Conservation (phyloP, 805 yeast genomes). For the Ogataea pignaliae region DNA sequence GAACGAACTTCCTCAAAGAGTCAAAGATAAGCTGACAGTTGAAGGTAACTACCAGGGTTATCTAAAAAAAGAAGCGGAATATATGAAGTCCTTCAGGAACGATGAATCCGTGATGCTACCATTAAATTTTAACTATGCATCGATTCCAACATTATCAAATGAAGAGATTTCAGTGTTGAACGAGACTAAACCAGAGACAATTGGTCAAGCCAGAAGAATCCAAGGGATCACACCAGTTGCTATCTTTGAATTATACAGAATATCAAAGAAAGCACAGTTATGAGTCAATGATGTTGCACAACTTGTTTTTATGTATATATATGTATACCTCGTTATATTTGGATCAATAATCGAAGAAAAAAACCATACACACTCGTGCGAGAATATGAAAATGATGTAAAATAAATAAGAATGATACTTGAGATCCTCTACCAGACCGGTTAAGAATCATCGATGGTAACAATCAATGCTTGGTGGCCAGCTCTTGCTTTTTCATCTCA, state of each 20-base stretch:
- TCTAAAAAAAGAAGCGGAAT: slow-evolving; percentile 65
- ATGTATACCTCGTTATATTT: too few species aligned
- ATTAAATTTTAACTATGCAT: slow-evolving; percentile 52
- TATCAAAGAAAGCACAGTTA: slow-evolving; percentile 31
- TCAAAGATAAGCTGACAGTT: slow-evolving; percentile 59
- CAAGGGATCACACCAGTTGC: slow-evolving; percentile 97
- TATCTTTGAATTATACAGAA: slow-evolving; percentile 66
- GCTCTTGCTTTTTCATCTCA: slow-evolving; percentile 24
- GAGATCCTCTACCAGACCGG: too few species aligned
- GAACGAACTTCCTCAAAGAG: slow-evolving; percentile 35
- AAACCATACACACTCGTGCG: too few species aligned
- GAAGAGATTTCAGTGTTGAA: slow-evolving; percentile 72
- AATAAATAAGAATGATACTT: too few species aligned
- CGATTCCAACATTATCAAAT: slow-evolving; percentile 59
- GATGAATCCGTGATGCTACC: slow-evolving; percentile 83
- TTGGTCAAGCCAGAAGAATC: slow-evolving; percentile 92
- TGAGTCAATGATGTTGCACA: not conserved
- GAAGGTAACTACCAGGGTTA: slow-evolving; percentile 84
- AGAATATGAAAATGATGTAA: too few species aligned
- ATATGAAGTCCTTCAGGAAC: slow-evolving; percentile 71
- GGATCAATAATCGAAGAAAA: too few species aligned
- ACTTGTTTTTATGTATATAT: not conserved
- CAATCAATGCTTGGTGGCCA: not conserved
- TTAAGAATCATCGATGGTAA: too few species aligned
- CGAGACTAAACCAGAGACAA: slow-evolving; percentile 75